Percentiles rank a stretch among this genome's conserved stretches.
Conservation (phyloP, 139 green algal species). For the Nannochloris sp. region DNA sequence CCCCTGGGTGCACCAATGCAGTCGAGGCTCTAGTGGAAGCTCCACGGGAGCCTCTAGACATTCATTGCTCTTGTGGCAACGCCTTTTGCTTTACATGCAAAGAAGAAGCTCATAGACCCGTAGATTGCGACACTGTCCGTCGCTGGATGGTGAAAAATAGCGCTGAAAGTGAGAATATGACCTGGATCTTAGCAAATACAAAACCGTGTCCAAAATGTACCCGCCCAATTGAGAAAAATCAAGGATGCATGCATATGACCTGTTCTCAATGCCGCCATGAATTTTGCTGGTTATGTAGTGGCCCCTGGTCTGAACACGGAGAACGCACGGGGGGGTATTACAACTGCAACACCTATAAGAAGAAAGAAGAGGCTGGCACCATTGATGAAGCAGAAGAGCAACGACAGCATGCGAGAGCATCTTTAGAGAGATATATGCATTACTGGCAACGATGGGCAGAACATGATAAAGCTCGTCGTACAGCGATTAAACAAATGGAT, state of each 20-base stretch:
- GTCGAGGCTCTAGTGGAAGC: constrained; percentile 49
- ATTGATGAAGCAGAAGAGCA: constrained; percentile 74
- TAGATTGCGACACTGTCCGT: constrained; percentile 52
- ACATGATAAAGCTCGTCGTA: constrained; percentile 44
- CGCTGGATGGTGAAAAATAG: constrained; percentile 73
- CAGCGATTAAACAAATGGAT: constrained; percentile 20
- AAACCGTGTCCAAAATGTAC: constrained; percentile 75
- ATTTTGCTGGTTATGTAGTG: constrained; percentile 67
- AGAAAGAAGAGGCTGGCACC: constrained; percentile 63
- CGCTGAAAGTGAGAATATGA: constrained; percentile 73
- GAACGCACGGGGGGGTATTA: constrained; percentile 96
- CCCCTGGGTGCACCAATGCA: constrained; percentile 55
- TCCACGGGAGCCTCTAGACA: constrained; percentile 37
- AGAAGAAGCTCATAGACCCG: constrained; percentile 72
- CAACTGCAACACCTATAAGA: constrained; percentile 3
- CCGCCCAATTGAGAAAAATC: constrained; percentile 82
- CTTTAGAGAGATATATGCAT: constrained; percentile 84
- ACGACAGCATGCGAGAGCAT: constrained; percentile 75
- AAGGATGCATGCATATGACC: constrained; percentile 86
- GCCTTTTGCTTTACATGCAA: constrained; percentile 72
- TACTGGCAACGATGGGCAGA: constrained; percentile 82
- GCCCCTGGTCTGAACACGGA: constrained; percentile 84
- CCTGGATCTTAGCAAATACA: constrained; percentile 75
- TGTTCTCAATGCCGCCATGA: constrained; percentile 61
- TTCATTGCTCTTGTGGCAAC: constrained; percentile 58